Evolutionary conservation across 1,284 basidiomycete species (phyloP).

Genomic region (Schizopora paradoxa): DNA sequence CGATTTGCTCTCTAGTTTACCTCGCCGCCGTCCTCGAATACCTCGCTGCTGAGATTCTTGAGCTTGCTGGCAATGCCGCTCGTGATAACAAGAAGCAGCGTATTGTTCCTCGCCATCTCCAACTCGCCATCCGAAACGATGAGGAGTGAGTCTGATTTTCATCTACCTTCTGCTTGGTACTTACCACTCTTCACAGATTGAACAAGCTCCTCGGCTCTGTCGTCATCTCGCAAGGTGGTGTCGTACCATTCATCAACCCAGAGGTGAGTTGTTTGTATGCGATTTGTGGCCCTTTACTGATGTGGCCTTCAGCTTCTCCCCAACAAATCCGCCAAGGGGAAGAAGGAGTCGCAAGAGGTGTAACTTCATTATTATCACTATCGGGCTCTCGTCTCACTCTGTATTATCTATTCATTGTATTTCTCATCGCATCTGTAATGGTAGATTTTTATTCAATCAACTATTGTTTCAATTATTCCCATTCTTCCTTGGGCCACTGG

Average conservation of each 20-base stretch:
- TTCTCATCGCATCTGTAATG: no score
- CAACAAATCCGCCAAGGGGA: conserved; percentile 27
- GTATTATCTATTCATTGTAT: neutral
- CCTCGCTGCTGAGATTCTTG: conserved; percentile 83
- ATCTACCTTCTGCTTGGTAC: neutral
- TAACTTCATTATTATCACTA: conserved; percentile 12
- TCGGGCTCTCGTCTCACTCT: no score
- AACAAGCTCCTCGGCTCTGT: conserved; percentile 74
- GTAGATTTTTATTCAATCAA: no score
- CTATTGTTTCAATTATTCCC: no score
- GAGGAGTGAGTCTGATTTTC: conserved; percentile 50
- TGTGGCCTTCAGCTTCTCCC: conserved; percentile 49
- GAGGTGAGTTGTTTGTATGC: conserved; percentile 27
- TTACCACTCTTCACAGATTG: conserved; percentile 32
- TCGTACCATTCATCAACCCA: conserved; percentile 60
- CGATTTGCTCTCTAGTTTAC: conserved; percentile 51
- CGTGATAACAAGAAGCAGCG: conserved; percentile 83
- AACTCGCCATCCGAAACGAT: conserved; percentile 85
- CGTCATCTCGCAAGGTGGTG: conserved; percentile 86
- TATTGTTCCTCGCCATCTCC: conserved; percentile 83
- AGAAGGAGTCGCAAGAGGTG: conserved; percentile 21
- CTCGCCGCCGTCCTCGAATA: conserved; percentile 82
- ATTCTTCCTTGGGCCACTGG: no score
- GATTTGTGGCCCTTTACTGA: neutral
- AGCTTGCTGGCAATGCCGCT: conserved; percentile 80